Evolutionary conservation across 495 filamentous ascomycete genomes (phyloP), one percentile per base, ranked within the genome.

Genomic region (Amphirosellinia nigrospora): DNA sequence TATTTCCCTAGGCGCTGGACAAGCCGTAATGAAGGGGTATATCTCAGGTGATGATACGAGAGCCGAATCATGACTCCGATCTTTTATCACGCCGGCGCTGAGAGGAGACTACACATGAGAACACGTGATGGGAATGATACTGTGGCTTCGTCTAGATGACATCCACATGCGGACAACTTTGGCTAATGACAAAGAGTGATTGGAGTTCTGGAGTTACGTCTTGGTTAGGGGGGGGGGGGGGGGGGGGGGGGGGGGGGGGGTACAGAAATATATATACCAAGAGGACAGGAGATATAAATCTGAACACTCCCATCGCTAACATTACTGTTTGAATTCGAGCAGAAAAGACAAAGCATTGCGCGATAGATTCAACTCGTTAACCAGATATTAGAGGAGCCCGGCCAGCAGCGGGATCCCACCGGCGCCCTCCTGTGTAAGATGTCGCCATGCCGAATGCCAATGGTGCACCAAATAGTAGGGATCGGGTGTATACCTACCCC

Each of bases 141-240:
- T 0, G n/a, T 60, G 70, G 74, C 72, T 74, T 75, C 59, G 73
- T 77, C 73, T 75, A 71, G 75, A 77, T 73, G 75, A 75, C 46
- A 65, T 10, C 28, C 45, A 65, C 34, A 53, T 26, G 34, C 39
- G 4, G 34, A 39, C 28, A 32, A 13, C n/a, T 19, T 53, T 38
- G 11, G 3, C 21, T 39, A 28, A 53, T 41, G 46, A 39, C 34
- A 39, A 65, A 46, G 32, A 19, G n/a, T 52, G n/a, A 65, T 39
- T 52, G 63, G 63, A 65, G 46, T 52, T 65, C 21, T 39, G 63
- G 63, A 53, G 4, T 41, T 38, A 41, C 39, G 6, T 30, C 11
- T 65, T 39, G 15, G 62, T 45, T 9, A 1, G 26, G 26, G 43
- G 62, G 41, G 28, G 32, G 19, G 1, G 26, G 26, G 43, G 62